Conservation (phyloP, 1,284 basidiomycete genomes). For the Rhodotorula sp. region DNA sequence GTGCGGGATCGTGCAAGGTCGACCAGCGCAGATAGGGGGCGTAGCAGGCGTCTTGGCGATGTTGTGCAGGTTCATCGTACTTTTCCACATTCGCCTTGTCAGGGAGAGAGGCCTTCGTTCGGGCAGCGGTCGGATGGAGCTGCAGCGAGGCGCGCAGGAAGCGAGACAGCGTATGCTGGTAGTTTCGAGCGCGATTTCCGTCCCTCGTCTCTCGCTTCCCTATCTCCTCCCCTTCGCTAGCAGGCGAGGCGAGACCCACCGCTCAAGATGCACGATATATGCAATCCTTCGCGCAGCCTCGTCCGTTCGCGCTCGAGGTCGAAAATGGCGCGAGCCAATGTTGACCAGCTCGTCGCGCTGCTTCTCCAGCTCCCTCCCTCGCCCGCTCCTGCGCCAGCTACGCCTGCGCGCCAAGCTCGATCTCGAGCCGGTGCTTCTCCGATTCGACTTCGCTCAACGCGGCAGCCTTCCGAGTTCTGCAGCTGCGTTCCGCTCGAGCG, state of each 20-base stretch:
- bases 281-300: neutral
- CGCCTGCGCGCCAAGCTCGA: conserved; percentile 9
- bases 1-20: neutral
- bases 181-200: neutral
- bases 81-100: neutral
- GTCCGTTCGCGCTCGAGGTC: neutral
- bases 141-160: neutral
- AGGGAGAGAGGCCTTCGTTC: too few relatives aligned
- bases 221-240: too few relatives aligned
- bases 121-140: too few relatives aligned
- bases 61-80: neutral
- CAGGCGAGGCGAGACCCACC: too few relatives aligned
- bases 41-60: neutral
- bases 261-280: too few relatives aligned
- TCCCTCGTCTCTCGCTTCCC: too few relatives aligned
- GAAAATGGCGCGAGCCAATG: too few relatives aligned
- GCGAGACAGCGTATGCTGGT: neutral
- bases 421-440: conserved; percentile 8
- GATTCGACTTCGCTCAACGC: neutral
- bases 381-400: neutral
- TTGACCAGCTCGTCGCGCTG: too few relatives aligned
- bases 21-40: neutral
- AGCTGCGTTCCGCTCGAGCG: too few relatives aligned
- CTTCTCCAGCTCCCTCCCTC: neutral
- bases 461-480: neutral